Percentiles rank a stretch among this genome's conserved stretches.
Evolutionary conservation across 2,329 filamentous ascomycete genomes (phyloP).

Genomic region (Bipolaris victoriae): DNA sequence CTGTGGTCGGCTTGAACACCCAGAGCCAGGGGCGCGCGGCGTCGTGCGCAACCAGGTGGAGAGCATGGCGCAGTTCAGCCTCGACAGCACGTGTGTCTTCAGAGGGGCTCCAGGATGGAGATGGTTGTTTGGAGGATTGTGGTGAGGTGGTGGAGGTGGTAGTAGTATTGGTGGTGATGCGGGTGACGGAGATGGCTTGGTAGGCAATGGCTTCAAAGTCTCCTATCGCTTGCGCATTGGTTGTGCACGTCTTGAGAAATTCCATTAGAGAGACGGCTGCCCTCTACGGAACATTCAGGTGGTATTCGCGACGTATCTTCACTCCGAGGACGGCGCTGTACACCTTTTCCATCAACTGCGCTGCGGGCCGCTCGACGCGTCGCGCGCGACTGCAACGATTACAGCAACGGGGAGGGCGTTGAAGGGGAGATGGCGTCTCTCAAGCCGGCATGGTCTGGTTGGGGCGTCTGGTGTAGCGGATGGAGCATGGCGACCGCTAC

Average conservation of each 20-base stretch:
- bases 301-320: conserved; percentile 45
- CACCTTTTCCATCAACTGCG: conserved; percentile 48
- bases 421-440: conserved; percentile 20
- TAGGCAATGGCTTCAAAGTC: conserved; percentile 48
- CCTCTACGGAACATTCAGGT: conserved; percentile 48
- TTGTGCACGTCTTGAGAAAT: conserved; percentile 47
- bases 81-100: conserved; percentile 43
- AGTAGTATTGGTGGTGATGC: conserved; percentile 14
- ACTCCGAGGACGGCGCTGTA: conserved; percentile 43
- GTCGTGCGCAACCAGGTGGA: conserved; percentile 42
- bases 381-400: conserved; percentile 23
- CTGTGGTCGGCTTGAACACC: conserved; percentile 40
- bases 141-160: conserved; percentile 8
- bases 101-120: conserved; percentile 24
- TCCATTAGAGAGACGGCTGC: conserved; percentile 46
- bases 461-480: conserved; percentile 23
- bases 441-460: conserved; percentile 33
- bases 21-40: conserved; percentile 42
- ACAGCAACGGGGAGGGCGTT: conserved; percentile 5
- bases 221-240: conserved; percentile 50
- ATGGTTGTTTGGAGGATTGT: conserved; percentile 11
- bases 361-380: conserved; percentile 22
- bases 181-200: conserved; percentile 44
- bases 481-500: conserved; percentile 39
- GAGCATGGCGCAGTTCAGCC: conserved; percentile 34